A percentile compares a stretch with the other conserved stretches of the same genome.
Evolutionary conservation across 2,329 filamentous ascomycete species (phyloP).

Genomic region (Leptosphaerulina australis): DNA sequence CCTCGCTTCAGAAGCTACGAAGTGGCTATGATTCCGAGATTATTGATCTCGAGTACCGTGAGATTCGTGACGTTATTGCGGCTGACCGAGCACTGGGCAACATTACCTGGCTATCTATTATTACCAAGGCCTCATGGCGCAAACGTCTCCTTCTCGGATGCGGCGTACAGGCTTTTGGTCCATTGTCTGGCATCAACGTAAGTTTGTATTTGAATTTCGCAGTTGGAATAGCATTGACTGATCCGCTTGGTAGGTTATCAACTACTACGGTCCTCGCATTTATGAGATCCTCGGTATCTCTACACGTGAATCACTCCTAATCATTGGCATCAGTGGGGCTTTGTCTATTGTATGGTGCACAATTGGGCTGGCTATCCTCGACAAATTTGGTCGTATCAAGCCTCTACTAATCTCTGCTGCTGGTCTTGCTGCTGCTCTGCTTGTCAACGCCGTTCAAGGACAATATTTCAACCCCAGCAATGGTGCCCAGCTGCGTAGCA

Average conservation of each 20-base stretch:
- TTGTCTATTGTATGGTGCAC: slow-evolving; percentile 57
- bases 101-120: slow-evolving; percentile 52
- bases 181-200: slow-evolving; percentile 55
- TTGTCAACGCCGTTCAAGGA: slow-evolving; percentile 50
- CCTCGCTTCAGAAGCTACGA: slow-evolving; percentile 28
- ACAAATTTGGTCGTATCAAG: slow-evolving; percentile 57
- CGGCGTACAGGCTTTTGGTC: slow-evolving; percentile 57
- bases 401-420: slow-evolving; percentile 54
- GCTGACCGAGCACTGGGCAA: slow-evolving; percentile 39
- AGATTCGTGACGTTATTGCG: slow-evolving; percentile 31
- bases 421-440: slow-evolving; percentile 46
- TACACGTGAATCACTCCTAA: slow-evolving; percentile 55
- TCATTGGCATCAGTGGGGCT: slow-evolving; percentile 59
- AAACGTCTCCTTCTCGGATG: slow-evolving; percentile 56
- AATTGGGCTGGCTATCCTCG: slow-evolving; percentile 53
- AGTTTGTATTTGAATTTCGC: slow-evolving; percentile 19
- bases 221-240: not conserved
- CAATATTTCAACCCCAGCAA: slow-evolving; percentile 47
- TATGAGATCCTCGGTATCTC: slow-evolving; percentile 54
- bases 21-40: slow-evolving; percentile 25
- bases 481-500: slow-evolving; percentile 49
- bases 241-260: slow-evolving; percentile 15
- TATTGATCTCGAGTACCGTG: slow-evolving; percentile 31
- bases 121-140: slow-evolving; percentile 54
- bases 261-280: slow-evolving; percentile 53